Base-by-base conservation (phyloP, 1,139 yeast species). In the Trichomonascaceae sp. region DNA sequence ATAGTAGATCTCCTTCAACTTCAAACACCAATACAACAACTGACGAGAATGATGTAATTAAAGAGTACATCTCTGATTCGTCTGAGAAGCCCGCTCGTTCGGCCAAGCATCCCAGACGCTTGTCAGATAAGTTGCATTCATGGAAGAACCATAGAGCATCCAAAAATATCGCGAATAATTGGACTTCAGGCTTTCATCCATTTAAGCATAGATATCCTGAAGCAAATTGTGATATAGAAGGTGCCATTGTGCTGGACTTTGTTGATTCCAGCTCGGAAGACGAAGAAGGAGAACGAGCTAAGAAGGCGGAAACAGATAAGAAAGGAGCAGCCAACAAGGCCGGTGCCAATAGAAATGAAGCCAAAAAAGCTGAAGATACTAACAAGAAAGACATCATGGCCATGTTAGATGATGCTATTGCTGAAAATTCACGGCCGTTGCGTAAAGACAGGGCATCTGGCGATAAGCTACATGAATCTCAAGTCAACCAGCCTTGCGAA, bases 361-460 rank as follows among this genome's bases (percentile, higher is more conserved):
- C 38, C 4, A 32, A 32, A 3, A 32, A 32, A n/a, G 38, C 9
- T 10, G 38, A 36, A 13, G 17, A 36, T 17, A 15, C 41, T 6
- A 13, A 15, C 41, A 36, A 36, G 41, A 9, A 15, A 6, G 41
- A 36, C 8, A 9, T 36, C 17, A 36, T 36, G 41, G 19, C 50
- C 2, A 20, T 47, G 32, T 36, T 47, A 3, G 50, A 46, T 17
- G 32, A 45, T 7, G 50, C 50, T 17, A 45, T 38, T 51, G 39
- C 39, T 1, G 48, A 45, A 32, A 38, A 18, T 7, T 38, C 27
- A 13, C 22, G 39, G 22, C 13, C 24, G 4, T 10, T 39, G 47
- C 47, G 38, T 32, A 38, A 45, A 41, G 43, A 32, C 19, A 30
- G 39, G 15, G 47, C 5, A 30, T 12, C n/a, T 9, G 19, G 8